Percentiles rank a stretch among this genome's conserved stretches.
phyloP scores from a whole-genome alignment of 2,329 filamentous ascomycete species.

The Cladorrhinum sp. region DNA sequence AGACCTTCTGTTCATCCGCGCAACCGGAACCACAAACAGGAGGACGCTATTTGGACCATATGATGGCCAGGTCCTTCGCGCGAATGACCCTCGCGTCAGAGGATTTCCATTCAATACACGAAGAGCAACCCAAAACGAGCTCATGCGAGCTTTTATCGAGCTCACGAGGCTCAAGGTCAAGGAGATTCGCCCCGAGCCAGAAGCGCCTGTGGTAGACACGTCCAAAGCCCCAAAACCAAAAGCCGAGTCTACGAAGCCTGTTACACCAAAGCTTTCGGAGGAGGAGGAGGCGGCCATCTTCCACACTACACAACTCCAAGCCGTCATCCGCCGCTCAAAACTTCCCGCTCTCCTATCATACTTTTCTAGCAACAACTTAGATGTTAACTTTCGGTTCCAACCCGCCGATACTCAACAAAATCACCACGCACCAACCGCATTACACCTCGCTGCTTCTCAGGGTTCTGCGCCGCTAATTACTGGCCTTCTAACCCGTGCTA shows the following conservation, averaged over 20 bases:
- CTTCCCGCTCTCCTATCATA: conserved; percentile 84
- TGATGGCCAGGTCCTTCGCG: conserved; percentile 77
- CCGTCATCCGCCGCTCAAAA: conserved; percentile 84
- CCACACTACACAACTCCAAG: conserved; percentile 86
- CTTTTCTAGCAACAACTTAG: conserved; percentile 70
- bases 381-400: conserved; percentile 70
- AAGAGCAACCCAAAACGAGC: conserved; percentile 86
- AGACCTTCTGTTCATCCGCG: conserved; percentile 83
- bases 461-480: conserved; percentile 75
- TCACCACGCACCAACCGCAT: conserved; percentile 75
- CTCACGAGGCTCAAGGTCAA: conserved; percentile 85
- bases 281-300: conserved; percentile 79
- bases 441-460: conserved; percentile 81
- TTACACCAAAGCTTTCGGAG: conserved; percentile 67
- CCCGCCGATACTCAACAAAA: conserved; percentile 67
- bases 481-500: conserved; percentile 71
- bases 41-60: conserved; percentile 88
- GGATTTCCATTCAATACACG: conserved; percentile 93
- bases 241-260: conserved; percentile 40
- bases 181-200: conserved; percentile 67
- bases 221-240: conserved; percentile 44
- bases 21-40: conserved; percentile 81
- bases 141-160: conserved; percentile 93
- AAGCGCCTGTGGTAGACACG: conserved; percentile 36
- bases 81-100: conserved; percentile 75